Evolutionary conservation across 768 basidiomycete genomes (phyloP).

Genomic region (Mrakia blollopis): DNA sequence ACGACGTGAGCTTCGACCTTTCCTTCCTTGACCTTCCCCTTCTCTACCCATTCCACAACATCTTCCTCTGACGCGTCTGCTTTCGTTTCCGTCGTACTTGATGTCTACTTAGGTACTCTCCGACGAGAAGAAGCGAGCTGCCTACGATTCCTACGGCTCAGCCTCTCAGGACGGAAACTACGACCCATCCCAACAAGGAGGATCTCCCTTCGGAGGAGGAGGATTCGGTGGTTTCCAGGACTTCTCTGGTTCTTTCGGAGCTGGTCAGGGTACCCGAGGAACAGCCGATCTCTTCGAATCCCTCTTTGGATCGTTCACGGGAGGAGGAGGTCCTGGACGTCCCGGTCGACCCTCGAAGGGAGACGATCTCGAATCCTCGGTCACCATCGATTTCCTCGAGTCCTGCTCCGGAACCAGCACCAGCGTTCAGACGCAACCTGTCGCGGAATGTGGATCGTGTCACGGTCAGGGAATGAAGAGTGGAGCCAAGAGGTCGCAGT

Average conservation of each 20-base stretch:
- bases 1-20: conserved; percentile 62
- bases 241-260: conserved; percentile 53
- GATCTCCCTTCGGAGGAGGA: conserved; percentile 54
- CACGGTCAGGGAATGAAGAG: conserved; percentile 78
- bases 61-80: neutral
- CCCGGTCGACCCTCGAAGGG: conserved; percentile 52
- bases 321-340: conserved; percentile 48
- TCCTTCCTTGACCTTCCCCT: neutral
- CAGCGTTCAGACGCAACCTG: conserved; percentile 68
- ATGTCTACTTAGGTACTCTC: conserved; percentile 63
- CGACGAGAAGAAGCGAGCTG: conserved; percentile 85
- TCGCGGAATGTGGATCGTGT: conserved; percentile 78
- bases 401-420: conserved; percentile 84
- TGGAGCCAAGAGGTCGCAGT: conserved; percentile 75
- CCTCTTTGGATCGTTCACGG: conserved; percentile 62
- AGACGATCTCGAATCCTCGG: conserved; percentile 70
- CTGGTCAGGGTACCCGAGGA: conserved; percentile 40
- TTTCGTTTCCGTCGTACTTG: neutral
- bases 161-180: conserved; percentile 92
- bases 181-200: conserved; percentile 54
- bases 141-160: conserved; percentile 86
- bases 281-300: conserved; percentile 71
- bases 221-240: conserved; percentile 72
- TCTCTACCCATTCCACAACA: neutral
- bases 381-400: conserved; percentile 82